Evolutionary conservation across 2,329 filamentous ascomycete genomes (phyloP).

Genomic region (Xylariaceae sp.): DNA sequence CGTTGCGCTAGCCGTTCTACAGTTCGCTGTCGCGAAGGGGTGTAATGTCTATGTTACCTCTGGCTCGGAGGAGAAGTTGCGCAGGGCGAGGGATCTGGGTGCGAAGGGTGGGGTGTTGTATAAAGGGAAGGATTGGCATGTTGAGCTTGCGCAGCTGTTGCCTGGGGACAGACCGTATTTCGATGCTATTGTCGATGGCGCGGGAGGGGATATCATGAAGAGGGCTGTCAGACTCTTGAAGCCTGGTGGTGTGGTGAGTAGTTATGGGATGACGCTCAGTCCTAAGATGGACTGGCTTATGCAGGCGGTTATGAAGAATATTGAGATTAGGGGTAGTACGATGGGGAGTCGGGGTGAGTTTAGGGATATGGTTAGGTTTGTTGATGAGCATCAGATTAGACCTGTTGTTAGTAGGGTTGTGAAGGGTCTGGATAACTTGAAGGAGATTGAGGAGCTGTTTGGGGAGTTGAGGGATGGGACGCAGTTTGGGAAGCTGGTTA

Average conservation of each 20-base stretch:
- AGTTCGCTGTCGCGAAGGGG: conserved; percentile 73
- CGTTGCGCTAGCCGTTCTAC: conserved; percentile 76
- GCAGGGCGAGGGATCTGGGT: conserved; percentile 66
- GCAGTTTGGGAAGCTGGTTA: conserved; percentile 91
- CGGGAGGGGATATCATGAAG: conserved; percentile 76
- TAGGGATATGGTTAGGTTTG: conserved; percentile 82
- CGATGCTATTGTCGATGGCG: conserved; percentile 86
- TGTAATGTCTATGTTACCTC: conserved; percentile 80
- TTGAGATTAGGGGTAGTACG: conserved; percentile 80
- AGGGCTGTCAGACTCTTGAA: conserved; percentile 66
- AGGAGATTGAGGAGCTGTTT: conserved; percentile 78
- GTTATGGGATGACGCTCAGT: conserved; percentile 86
- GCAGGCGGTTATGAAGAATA: conserved; percentile 78
- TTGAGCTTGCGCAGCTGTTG: conserved; percentile 61
- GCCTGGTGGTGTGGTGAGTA: conserved; percentile 75
- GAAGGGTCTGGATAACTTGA: conserved; percentile 68
- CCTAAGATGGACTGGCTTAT: conserved; percentile 87
- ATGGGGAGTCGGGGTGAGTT: conserved; percentile 93
- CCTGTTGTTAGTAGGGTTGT: conserved; percentile 75
- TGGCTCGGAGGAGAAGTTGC: conserved; percentile 70
- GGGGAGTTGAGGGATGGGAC: conserved; percentile 79
- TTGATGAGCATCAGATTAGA: conserved; percentile 65
- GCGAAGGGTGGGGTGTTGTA: conserved; percentile 81
- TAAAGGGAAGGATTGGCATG: conserved; percentile 75
- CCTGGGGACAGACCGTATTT: conserved; percentile 63